Evolutionary conservation across 2,329 filamentous ascomycete genomes (phyloP).

Genomic region (Knufia fluminis): DNA sequence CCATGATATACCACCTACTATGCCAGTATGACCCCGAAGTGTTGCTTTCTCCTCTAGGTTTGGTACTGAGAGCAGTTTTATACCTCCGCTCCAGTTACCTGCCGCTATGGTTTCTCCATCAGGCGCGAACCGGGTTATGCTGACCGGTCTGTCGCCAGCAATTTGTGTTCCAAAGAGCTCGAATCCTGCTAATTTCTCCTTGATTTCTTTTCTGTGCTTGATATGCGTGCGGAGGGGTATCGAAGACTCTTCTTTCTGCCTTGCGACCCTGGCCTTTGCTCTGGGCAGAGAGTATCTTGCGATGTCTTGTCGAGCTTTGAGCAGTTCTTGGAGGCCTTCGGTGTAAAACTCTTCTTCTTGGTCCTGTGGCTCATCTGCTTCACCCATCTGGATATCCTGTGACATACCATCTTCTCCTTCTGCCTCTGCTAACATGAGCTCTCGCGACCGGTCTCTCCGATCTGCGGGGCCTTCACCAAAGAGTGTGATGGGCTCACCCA

Average conservation of each 20-base stretch:
- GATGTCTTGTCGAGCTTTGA: constrained; percentile 69
- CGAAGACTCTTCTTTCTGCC: constrained; percentile 68
- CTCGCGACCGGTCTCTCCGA: constrained; percentile 74
- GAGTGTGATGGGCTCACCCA: constrained; percentile 87
- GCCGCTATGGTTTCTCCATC: constrained; percentile 74
- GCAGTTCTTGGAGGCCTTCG: constrained; percentile 62
- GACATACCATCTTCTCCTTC: constrained; percentile 52
- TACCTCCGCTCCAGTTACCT: constrained; percentile 85
- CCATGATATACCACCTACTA: constrained; percentile 87
- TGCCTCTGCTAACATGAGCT: constrained; percentile 64
- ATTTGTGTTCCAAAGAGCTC: constrained; percentile 92
- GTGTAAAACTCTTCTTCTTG: constrained; percentile 95
- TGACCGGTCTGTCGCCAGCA: constrained; percentile 80
- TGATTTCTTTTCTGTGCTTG: constrained; percentile 81
- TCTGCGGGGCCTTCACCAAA: constrained; percentile 87
- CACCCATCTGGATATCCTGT: constrained; percentile 45
- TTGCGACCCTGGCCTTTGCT: constrained; percentile 65
- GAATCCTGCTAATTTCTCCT: constrained; percentile 70
- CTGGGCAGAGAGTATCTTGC: constrained; percentile 75
- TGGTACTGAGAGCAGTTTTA: constrained; percentile 77
- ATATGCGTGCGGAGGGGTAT: constrained; percentile 85
- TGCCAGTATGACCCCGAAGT: constrained; percentile 75
- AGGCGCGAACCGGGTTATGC: constrained; percentile 84
- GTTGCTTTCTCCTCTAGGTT: constrained; percentile 67
- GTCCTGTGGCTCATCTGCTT: constrained; percentile 57